Evolutionary conservation across 768 basidiomycete species (phyloP).

Genomic region (Lactarius tabidus): DNA sequence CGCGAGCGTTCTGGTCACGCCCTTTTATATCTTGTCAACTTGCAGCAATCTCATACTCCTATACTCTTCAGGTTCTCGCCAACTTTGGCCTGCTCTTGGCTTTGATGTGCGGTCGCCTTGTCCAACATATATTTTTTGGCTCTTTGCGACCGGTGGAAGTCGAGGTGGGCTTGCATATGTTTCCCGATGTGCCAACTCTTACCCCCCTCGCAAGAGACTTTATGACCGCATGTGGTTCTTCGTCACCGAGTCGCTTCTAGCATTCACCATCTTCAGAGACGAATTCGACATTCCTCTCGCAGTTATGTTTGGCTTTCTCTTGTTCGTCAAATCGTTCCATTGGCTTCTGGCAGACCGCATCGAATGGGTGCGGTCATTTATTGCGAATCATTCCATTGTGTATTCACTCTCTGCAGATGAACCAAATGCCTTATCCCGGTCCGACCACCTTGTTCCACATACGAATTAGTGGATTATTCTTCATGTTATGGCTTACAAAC

Average conservation of each 20-base stretch:
- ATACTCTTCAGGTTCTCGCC: conserved; percentile 63
- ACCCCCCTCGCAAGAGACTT: conserved; percentile 65
- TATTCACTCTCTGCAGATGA: conserved; percentile 64
- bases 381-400: neutral
- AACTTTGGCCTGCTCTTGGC: conserved; percentile 85
- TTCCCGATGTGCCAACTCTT: neutral
- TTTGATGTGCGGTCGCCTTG: conserved; percentile 65
- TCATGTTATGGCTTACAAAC: conserved; percentile 72
- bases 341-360: conserved; percentile 95
- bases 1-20: conserved; percentile 81
- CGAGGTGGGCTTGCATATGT: conserved; percentile 54
- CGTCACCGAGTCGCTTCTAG: conserved; percentile 91
- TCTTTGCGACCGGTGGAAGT: conserved; percentile 81
- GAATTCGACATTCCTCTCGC: conserved; percentile 92
- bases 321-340: conserved; percentile 96
- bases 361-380: conserved; percentile 72
- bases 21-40: neutral
- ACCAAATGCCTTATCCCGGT: conserved; percentile 87
- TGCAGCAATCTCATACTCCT: neutral
- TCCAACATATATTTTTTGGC: conserved; percentile 92
- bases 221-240: conserved; percentile 98
- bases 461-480: conserved; percentile 70
- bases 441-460: conserved; percentile 81
- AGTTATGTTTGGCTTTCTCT: conserved; percentile 89
- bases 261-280: conserved; percentile 96